Conservation (phyloP, 1,139 yeast species). For the Geotrichum europaeum region DNA sequence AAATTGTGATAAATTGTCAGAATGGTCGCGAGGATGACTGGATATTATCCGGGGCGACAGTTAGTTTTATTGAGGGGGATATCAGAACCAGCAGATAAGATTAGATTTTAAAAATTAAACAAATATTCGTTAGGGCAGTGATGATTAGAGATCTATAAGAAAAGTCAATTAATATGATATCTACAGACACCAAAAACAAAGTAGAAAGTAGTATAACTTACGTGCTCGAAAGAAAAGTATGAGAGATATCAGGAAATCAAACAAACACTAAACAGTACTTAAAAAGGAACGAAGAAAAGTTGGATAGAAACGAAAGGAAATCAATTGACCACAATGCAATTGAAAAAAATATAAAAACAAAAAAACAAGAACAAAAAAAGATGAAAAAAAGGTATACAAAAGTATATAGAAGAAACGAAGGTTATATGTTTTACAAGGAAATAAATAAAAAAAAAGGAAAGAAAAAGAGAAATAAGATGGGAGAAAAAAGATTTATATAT, state of each 20-base stretch:
- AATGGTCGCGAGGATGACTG: not conserved
- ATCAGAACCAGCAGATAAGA: not conserved
- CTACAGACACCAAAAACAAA: not conserved
- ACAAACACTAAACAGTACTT: not conserved
- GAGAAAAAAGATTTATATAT: not conserved
- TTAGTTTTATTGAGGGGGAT: not conserved
- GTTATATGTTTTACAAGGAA: not conserved
- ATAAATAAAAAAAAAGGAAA: not conserved
- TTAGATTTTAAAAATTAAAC: not conserved
- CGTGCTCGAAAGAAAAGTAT: not conserved
- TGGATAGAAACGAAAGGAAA: not conserved
- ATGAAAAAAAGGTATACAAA: not conserved
- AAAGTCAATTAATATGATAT: not conserved
- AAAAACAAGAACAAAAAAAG: not conserved
- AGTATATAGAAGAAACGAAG: not conserved
- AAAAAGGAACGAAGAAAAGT: not conserved
- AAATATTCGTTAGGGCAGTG: not conserved
- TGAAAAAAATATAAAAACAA: not conserved
- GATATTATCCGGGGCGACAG: not conserved
- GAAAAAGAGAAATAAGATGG: not conserved
- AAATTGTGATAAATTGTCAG: not conserved
- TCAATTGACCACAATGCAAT: not conserved
- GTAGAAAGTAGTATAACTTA: not conserved
- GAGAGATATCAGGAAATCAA: not conserved
- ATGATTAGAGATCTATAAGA: constrained; percentile 1